Percentiles rank a stretch among this genome's conserved stretches.
Conservation (phyloP, 2,329 filamentous ascomycete genomes). For the Alternaria sp. region DNA sequence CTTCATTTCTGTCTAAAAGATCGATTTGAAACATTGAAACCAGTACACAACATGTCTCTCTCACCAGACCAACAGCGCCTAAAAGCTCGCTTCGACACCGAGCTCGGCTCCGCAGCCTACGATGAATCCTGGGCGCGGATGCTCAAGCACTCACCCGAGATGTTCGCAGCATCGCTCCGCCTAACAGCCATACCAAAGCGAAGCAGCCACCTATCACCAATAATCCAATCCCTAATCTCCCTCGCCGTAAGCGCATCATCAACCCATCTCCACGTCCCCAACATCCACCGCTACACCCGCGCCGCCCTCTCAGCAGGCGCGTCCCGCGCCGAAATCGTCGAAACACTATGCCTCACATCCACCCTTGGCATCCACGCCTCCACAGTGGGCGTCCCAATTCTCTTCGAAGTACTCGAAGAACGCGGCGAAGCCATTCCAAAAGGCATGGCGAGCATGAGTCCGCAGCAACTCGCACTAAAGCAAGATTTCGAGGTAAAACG, state of each 20-base stretch:
- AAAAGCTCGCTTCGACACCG: constrained; percentile 30
- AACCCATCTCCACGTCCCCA: constrained; percentile 55
- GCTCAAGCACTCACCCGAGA: constrained; percentile 34
- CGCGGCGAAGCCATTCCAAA: constrained; percentile 44
- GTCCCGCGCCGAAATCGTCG: constrained; percentile 52
- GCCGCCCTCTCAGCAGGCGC: constrained; percentile 52
- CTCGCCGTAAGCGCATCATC: constrained; percentile 53
- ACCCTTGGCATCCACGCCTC: constrained; percentile 57
- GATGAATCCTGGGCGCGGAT: constrained; percentile 38
- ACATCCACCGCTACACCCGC: constrained; percentile 51
- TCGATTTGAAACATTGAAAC: too few species aligned
- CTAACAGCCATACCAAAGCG: constrained; percentile 37
- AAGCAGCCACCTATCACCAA: constrained; percentile 47
- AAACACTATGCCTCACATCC: constrained; percentile 53
- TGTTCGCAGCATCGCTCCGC: constrained; percentile 38
- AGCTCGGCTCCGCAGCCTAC: constrained; percentile 30
- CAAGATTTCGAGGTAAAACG: constrained; percentile 54
- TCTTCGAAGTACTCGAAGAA: constrained; percentile 57
- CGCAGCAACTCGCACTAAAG: constrained; percentile 48
- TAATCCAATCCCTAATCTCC: constrained; percentile 53
- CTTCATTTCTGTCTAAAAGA: background rate
- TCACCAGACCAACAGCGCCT: constrained; percentile 29
- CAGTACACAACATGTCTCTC: constrained; percentile 20
- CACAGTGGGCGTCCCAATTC: constrained; percentile 55
- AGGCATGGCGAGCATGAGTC: constrained; percentile 44